Evolutionary conservation across 352 stramenopile genomes (phyloP).

Genomic region (Globisporangium perplexum): DNA sequence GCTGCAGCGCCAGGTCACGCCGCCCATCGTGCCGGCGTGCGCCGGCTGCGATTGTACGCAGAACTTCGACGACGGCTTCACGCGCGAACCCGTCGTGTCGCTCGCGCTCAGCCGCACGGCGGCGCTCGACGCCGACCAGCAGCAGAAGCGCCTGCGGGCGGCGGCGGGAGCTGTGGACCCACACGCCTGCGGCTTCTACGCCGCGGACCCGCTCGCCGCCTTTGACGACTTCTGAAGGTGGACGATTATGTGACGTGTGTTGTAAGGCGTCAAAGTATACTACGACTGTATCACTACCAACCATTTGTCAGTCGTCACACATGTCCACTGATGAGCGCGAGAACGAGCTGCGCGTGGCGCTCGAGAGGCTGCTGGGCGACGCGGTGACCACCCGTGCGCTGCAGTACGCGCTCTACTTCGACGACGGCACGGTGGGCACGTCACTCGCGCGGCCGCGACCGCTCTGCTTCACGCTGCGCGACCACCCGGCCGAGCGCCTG

Average conservation of each 20-base stretch:
- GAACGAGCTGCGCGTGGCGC: not conserved
- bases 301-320: no score
- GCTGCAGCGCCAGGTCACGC: conserved; percentile 48
- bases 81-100: conserved; percentile 44
- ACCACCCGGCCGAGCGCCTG: not conserved
- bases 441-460: not conserved
- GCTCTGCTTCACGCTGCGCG: not conserved
- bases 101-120: conserved; percentile 16
- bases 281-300: no score
- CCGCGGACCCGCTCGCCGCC: conserved; percentile 2
- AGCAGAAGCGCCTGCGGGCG: conserved; percentile 2
- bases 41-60: conserved; percentile 54
- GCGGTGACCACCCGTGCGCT: not conserved
- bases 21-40: conserved; percentile 61
- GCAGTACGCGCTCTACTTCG: not conserved
- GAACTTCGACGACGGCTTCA: conserved; percentile 87
- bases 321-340: not conserved
- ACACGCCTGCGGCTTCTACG: conserved; percentile 5
- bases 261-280: no score
- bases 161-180: no score
- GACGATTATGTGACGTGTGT: not conserved
- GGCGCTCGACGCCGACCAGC: not conserved
- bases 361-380: not conserved
- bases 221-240: conserved; percentile 7
- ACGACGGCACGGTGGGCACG: not conserved